Conservation (phyloP, 2,329 filamentous ascomycete species). For the Orbilia javanica region DNA sequence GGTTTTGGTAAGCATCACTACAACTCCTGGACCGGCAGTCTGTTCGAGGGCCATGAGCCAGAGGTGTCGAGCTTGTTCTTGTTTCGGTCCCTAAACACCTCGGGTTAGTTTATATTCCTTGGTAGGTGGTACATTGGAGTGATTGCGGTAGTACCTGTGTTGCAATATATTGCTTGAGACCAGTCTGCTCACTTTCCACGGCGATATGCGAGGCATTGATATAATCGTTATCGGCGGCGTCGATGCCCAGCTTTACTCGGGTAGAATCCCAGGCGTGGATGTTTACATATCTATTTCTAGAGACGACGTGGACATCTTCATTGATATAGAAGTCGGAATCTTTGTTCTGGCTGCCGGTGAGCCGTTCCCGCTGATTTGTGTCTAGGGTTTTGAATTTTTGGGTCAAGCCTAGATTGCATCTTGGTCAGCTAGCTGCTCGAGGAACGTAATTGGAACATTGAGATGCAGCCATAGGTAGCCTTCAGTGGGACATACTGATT, state of each 20-base stretch:
- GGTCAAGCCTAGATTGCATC: conserved; percentile 4
- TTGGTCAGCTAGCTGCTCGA: not conserved
- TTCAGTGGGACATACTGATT: conserved; percentile 33
- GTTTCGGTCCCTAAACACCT: conserved; percentile 77
- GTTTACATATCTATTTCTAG: conserved; percentile 80
- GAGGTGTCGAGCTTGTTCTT: conserved; percentile 80
- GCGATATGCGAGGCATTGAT: conserved; percentile 83
- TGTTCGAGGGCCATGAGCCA: conserved; percentile 97
- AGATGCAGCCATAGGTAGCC: not conserved
- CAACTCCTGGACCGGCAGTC: conserved; percentile 78
- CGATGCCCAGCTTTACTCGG: conserved; percentile 82
- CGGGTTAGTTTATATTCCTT: not conserved
- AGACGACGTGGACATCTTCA: conserved; percentile 58
- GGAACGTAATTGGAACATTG: not conserved
- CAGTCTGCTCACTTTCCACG: conserved; percentile 70
- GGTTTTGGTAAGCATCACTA: conserved; percentile 94
- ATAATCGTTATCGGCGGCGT: conserved; percentile 79
- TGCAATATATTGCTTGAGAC: conserved; percentile 80
- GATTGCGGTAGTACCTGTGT: conserved; percentile 73
- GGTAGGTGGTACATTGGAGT: not conserved
- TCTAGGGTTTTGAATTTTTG: conserved; percentile 55
- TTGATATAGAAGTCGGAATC: conserved; percentile 58
- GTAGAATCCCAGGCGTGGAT: conserved; percentile 92
- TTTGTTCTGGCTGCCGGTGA: conserved; percentile 28
- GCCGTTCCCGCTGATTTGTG: conserved; percentile 41